Conservation (phyloP, 208 protist genomes). For the Leishmania arabica region DNA sequence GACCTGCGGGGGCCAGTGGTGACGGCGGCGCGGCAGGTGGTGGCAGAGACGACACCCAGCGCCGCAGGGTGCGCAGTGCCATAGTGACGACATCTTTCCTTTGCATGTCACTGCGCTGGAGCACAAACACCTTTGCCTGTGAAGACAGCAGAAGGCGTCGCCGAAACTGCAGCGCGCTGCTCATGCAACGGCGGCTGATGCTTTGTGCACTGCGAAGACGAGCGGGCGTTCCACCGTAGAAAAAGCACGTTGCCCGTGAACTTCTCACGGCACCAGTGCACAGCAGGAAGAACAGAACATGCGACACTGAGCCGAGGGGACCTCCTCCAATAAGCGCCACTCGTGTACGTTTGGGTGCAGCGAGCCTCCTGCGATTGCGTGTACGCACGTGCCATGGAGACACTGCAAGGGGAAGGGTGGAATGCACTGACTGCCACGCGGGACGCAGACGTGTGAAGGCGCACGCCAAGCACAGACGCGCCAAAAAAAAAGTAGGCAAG, state of each 20-base stretch:
- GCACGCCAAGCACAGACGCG: too few species aligned
- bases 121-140: background rate
- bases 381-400: background rate
- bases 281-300: background rate
- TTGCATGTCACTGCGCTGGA: background rate
- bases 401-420: background rate
- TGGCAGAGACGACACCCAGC: background rate
- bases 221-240: too few species aligned
- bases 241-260: background rate
- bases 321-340: background rate
- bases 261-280: background rate
- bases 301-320: background rate
- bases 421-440: background rate
- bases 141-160: background rate
- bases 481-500: background rate
- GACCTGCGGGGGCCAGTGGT: too few species aligned
- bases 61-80: background rate
- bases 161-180: background rate
- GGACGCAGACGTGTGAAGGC: background rate
- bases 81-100: background rate
- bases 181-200: background rate
- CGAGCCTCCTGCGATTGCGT: background rate
- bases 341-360: background rate
- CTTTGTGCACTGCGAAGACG: background rate
- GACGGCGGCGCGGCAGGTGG: background rate